phyloP scores from a whole-genome alignment of 106 monocot species.

The Dioscorea alata region DNA sequence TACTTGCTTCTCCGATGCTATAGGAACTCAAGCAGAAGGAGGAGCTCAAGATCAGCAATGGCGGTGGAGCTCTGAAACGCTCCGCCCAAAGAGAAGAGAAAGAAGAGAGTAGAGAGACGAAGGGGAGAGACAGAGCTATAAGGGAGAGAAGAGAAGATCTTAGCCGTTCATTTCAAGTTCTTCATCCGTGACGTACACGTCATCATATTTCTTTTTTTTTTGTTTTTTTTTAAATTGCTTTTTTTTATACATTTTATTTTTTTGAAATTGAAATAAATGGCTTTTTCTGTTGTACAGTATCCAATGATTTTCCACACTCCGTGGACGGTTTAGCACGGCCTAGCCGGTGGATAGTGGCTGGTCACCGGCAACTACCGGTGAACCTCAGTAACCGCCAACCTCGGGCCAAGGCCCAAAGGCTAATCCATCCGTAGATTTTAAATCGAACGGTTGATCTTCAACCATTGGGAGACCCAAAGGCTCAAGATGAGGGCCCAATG shows the following conservation, averaged over 20 bases:
- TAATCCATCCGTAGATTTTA: background rate
- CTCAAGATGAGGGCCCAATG: background rate
- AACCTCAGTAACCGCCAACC: background rate
- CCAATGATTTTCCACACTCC: conserved; percentile 1
- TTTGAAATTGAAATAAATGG: background rate
- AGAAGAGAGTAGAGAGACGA: background rate
- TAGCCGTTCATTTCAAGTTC: conserved; percentile 10
- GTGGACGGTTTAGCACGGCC: background rate
- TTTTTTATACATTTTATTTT: background rate
- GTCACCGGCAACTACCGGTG: background rate
- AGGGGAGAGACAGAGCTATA: background rate
- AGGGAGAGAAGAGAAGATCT: conserved; percentile 6
- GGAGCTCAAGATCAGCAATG: background rate
- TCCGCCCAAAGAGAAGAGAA: background rate
- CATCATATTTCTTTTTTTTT: background rate
- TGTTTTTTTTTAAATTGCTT: background rate
- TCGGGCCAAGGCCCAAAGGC: background rate
- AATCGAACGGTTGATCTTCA: background rate
- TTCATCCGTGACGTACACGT: background rate
- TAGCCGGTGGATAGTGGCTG: background rate
- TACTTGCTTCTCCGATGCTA: background rate
- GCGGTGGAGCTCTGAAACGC: too few relatives aligned
- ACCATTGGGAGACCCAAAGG: background rate
- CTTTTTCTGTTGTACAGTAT: background rate
- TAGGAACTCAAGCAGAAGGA: background rate